Base-by-base conservation (phyloP, 1,284 basidiomycete genomes). In the Stereum hirsutum region DNA sequence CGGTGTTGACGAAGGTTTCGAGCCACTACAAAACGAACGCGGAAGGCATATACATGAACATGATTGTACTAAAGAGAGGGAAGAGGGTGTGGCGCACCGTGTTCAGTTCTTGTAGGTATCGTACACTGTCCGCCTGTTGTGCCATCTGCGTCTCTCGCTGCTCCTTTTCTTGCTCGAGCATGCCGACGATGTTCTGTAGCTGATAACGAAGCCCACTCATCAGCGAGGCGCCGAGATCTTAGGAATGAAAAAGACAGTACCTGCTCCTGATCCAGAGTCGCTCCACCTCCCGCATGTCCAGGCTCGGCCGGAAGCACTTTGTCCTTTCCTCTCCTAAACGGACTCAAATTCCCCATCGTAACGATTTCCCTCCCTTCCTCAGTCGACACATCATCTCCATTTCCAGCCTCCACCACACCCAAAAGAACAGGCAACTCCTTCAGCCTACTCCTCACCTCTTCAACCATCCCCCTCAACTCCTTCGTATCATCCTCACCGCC, bases 101-200 rank as follows among this genome's bases (percentile, higher is more conserved):
- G 52, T 86, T 87, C 27, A 87, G 66, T 54, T 87, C 82, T 48
- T 81, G 80, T 20, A 87, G 69, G 56, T 87, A 87, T 17, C 82
- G 72, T 45, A 80, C 74, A 47, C 73, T 83, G 48, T 87, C 83
- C 4, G 69, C 66, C 53, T 86, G 83, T 52, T 82, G 79, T 43
- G 76, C 72, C 17, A 65, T 54, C 49, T 77, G 72, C 2, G 69
- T 46, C 3, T 61, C 62, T 28, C 68, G 71, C 47, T 74, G 69
- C 15, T 58, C 64, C 42, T 68, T 63, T 5, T 73, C 73, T 20
- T 62, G 61, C 45, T 65, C 65, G 7, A 81, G 53, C 12, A 75
- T 53, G 5, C 54, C 54, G 35, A 76, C 42, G 17, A 79, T 63
- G 45, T 66, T 66, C 41, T 66, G 57, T 3, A 75, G 46, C 67